Percentiles rank a stretch among this genome's conserved stretches.
Conservation (phyloP, 2,329 filamentous ascomycete species). For the Penicillium sp. region DNA sequence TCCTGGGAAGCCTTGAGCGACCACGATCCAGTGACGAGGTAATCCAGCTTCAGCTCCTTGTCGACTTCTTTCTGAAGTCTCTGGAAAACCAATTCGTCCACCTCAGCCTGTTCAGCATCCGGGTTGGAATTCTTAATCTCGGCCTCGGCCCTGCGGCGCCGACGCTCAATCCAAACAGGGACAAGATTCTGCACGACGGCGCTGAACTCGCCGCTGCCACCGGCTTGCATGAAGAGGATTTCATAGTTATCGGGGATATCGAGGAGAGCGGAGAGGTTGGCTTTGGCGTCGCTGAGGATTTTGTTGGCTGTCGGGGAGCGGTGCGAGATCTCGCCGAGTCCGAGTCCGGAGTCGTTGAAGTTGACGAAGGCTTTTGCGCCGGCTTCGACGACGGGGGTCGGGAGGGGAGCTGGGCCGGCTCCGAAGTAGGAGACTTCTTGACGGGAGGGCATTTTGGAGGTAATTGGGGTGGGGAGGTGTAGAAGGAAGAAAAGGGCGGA, state of each 20-base stretch:
- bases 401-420: conserved; percentile 82
- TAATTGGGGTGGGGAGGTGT: neutral
- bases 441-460: conserved; percentile 58
- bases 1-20: conserved; percentile 86
- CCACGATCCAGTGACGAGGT: conserved; percentile 87
- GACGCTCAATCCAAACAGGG: conserved; percentile 71
- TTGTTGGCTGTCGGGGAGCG: conserved; percentile 72
- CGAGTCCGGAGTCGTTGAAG: conserved; percentile 75
- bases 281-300: conserved; percentile 75
- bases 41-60: conserved; percentile 75
- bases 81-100: conserved; percentile 56
- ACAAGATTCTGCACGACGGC: conserved; percentile 81
- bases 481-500: conserved; percentile 6
- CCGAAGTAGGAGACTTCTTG: conserved; percentile 81
- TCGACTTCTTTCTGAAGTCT: conserved; percentile 63
- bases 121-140: conserved; percentile 46
- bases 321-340: conserved; percentile 86
- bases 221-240: conserved; percentile 65
- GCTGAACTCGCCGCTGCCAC: conserved; percentile 81
- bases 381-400: conserved; percentile 72
- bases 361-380: conserved; percentile 76
- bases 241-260: conserved; percentile 85
- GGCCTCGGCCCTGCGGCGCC: conserved; percentile 57
- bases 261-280: conserved; percentile 67
- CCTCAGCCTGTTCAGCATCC: conserved; percentile 48